A percentile compares a stretch with the other conserved stretches of the same genome.
Conservation (phyloP, 805 yeast genomes). For the Hanseniaspora jakobsenii region DNA sequence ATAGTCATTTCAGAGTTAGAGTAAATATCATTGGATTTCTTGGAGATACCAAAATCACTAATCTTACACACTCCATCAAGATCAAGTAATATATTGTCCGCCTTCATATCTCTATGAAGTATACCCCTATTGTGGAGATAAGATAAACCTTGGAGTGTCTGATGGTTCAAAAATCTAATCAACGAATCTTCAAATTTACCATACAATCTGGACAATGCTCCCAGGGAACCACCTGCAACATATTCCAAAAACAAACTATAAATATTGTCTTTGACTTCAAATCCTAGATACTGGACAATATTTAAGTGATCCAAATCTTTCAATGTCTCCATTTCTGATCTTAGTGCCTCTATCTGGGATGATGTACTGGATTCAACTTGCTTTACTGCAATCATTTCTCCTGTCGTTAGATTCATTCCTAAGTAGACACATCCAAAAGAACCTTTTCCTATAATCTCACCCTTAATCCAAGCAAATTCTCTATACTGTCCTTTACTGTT, state of each 20-base stretch:
- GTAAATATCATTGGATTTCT: constrained; percentile 71
- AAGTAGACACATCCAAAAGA: constrained; percentile 89
- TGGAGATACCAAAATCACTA: constrained; percentile 93
- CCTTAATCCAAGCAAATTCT: constrained; percentile 95
- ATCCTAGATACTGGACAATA: constrained; percentile 92
- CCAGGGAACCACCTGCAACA: constrained; percentile 96
- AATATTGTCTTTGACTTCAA: constrained; percentile 59
- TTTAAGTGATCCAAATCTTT: constrained; percentile 88
- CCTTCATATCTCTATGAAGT: constrained; percentile 85
- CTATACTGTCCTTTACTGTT: constrained; percentile 57
- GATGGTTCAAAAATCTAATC: constrained; percentile 61
- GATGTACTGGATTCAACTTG: constrained; percentile 57
- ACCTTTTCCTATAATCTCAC: constrained; percentile 92
- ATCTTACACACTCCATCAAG: constrained; percentile 89
- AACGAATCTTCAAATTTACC: constrained; percentile 76
- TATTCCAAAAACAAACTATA: constrained; percentile 86
- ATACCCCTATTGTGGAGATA: constrained; percentile 81
- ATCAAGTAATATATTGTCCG: constrained; percentile 81
- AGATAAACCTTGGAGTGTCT: constrained; percentile 73
- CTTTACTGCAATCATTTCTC: constrained; percentile 97
- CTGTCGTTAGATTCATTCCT: constrained; percentile 88
- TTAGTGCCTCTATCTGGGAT: constrained; percentile 68
- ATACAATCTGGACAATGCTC: constrained; percentile 65
- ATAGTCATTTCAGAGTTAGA: constrained; percentile 91
- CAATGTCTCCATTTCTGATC: constrained; percentile 84